phyloP scores from a whole-genome alignment of 2,329 filamentous ascomycete genomes.

The Calonectria leucothoes region DNA sequence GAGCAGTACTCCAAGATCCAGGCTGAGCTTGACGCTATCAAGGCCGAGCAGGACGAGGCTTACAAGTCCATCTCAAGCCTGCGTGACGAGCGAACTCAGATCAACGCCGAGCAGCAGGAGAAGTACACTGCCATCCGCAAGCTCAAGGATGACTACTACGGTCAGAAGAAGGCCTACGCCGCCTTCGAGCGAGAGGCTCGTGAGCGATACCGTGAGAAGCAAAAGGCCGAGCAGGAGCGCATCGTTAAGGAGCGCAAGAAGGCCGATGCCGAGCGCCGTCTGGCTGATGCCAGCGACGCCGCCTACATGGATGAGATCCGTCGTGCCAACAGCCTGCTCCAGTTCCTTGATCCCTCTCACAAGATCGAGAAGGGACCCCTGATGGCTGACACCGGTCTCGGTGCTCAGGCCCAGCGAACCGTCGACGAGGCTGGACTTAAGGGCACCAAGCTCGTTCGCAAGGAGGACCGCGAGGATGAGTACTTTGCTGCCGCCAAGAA shows the following conservation, averaged over 20 bases:
- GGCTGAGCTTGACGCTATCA: slow-evolving; percentile 89
- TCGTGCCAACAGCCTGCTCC: slow-evolving; percentile 86
- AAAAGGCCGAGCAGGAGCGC: slow-evolving; percentile 83
- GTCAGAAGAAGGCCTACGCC: slow-evolving; percentile 82
- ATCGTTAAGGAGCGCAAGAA: slow-evolving; percentile 79
- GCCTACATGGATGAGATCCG: slow-evolving; percentile 95
- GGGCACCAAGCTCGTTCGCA: slow-evolving; percentile 84
- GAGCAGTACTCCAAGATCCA: slow-evolving; percentile 89
- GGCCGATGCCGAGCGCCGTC: slow-evolving; percentile 79
- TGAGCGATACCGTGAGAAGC: slow-evolving; percentile 80
- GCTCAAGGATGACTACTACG: slow-evolving; percentile 90
- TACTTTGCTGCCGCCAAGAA: slow-evolving; percentile 86
- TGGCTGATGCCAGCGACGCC: slow-evolving; percentile 84
- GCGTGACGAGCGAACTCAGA: slow-evolving; percentile 85
- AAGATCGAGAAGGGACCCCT: slow-evolving; percentile 74
- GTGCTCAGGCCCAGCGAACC: slow-evolving; percentile 82
- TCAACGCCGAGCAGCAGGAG: slow-evolving; percentile 87
- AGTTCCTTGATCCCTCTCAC: slow-evolving; percentile 86
- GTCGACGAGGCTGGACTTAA: slow-evolving; percentile 88
- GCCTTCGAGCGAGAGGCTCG: slow-evolving; percentile 87
- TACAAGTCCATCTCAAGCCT: slow-evolving; percentile 89
- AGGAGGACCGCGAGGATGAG: slow-evolving; percentile 88
- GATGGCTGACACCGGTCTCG: slow-evolving; percentile 77
- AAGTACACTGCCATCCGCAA: slow-evolving; percentile 86
- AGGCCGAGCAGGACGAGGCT: slow-evolving; percentile 89